Evolutionary conservation across 352 stramenopile species (phyloP), one percentile per base, ranked within the genome.

Genomic region (Globisporangium nagaii): DNA sequence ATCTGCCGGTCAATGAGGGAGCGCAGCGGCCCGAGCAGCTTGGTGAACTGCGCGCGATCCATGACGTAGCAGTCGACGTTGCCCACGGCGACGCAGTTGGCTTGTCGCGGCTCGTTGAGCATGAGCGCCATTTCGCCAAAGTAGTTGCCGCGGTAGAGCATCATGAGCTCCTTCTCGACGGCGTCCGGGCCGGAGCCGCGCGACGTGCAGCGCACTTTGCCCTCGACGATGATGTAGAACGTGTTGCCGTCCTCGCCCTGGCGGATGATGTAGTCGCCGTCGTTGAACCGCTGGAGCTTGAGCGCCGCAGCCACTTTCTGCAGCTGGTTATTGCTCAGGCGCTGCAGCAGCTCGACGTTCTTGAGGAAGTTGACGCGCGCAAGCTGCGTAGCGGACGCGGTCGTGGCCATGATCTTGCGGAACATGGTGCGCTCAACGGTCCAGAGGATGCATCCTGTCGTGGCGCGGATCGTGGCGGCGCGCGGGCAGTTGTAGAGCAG

Each of bases 201-300:
- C 17, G 80, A 83, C 25, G 80, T 90, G 73, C 83, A 93, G 19
- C 70, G 69, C 24, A 98, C 88, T 22, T 79, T 89, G 56, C 96
- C 96, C 55, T 98, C 87, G 25, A 97, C 88, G 25, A 98, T 94
- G 66, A 98, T 98, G 79, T 98, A 98, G 67, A 98, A 99, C 9
- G 96, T 93, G 67, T 98, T 90, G 60, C 96, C 96, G 53, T 93
- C 79, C 3, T 97, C 89, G 30, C 96, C 96, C 67, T 98, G 95
- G 3, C 72, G 76, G 53, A 98, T 96, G 58, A 99, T 98, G 57
- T 86, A 84, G 41, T 98, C 87, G 7, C 91, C 93, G 48, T 93
- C 70, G 27, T 79, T 69, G 63, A 97, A 98, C 9, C 70, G 65
- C 62, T 96, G 75, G 6, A 89, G 61, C 66, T 96, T 86, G 36